A percentile compares a stretch with the other conserved stretches of the same genome.
Evolutionary conservation across 2,329 filamentous ascomycete species (phyloP).

Genomic region (Diplodia seriata): DNA sequence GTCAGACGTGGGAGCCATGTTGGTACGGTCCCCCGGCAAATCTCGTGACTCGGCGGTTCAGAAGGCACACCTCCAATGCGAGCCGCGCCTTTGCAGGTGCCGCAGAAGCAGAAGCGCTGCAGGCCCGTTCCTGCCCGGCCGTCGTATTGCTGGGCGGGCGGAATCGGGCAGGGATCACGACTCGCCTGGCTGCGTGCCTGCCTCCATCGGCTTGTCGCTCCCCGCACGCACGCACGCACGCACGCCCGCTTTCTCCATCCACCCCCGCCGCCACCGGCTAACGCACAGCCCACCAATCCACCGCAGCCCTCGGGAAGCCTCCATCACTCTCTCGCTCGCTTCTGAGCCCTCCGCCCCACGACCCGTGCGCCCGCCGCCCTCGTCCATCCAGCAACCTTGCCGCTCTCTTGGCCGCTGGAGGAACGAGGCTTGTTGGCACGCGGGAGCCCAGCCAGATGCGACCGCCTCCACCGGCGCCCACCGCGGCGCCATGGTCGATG

Average conservation of each 20-base stretch:
- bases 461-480: constrained; percentile 7
- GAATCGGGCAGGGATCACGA: constrained; percentile 1
- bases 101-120: neutral
- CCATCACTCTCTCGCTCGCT: constrained; percentile 2
- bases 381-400: neutral
- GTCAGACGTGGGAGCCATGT: neutral
- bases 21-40: no score
- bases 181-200: neutral
- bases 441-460: neutral
- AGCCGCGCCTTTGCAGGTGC: neutral
- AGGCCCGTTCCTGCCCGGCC: neutral
- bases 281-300: constrained; percentile 18
- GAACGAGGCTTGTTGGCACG: constrained; percentile 2
- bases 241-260: neutral
- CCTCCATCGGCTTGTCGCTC: neutral
- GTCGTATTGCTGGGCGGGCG: neutral
- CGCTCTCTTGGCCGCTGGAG: neutral
- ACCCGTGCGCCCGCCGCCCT: neutral
- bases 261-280: constrained; percentile 18
- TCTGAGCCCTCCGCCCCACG: neutral
- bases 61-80: neutral
- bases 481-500: constrained; percentile 10
- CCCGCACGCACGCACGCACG: constrained; percentile 26
- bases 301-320: constrained; percentile 26
- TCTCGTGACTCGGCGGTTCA: constrained; percentile 19